Base-by-base conservation (phyloP, 495 filamentous ascomycete species). In the Aspergillus bridgeri region DNA sequence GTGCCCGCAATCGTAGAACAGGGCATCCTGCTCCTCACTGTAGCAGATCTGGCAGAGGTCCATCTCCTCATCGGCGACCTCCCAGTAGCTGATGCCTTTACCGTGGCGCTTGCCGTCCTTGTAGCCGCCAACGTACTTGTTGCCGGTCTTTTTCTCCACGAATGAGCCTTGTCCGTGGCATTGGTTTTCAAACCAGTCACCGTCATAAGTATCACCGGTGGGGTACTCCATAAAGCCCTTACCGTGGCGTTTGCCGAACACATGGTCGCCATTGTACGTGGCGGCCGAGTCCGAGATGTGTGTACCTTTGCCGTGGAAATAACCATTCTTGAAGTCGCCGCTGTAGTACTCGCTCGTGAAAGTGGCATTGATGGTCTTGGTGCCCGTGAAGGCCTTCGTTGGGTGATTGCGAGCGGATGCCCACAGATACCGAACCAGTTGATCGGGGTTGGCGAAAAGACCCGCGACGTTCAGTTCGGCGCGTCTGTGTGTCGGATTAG, bases 1-100 rank as follows among this genome's bases (percentile, higher is more conserved):
- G 63, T 89, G 86, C 1, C 86, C 86, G 59, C 86, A 89, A 61
- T 86, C 83, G 53, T 80, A 83, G 66, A 89, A 86, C 44, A 83
- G 70, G 3, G 83, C 79, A 61, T 86, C 82, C 56, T 83, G 80
- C 60, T 81, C 81, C 49, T 80, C 79, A 42, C 84, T 83, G 60
- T 81, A 87, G 69, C 86, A 89, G 51, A 89, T 86, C 59, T 82
- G 78, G 67, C 86, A 88, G 15, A 84, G 65, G 58, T 81, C 72
- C 70, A 80, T 74, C 65, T 86, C 83, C 60, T 86, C 85, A 51
- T 87, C 83, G 18, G 82, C 84, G 13, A 83, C 79, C 57, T 84
- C 78, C 74, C 81, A 86, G 60, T 80, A 76, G 69, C 81, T 86
- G 50, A 81, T 79, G n/a, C 84, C 84, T 59, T 83, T 80, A 27